A percentile compares a stretch with the other conserved stretches of the same genome.
Evolutionary conservation across 768 basidiomycete species (phyloP).

Genomic region (Leucogyrophana mollusca): DNA sequence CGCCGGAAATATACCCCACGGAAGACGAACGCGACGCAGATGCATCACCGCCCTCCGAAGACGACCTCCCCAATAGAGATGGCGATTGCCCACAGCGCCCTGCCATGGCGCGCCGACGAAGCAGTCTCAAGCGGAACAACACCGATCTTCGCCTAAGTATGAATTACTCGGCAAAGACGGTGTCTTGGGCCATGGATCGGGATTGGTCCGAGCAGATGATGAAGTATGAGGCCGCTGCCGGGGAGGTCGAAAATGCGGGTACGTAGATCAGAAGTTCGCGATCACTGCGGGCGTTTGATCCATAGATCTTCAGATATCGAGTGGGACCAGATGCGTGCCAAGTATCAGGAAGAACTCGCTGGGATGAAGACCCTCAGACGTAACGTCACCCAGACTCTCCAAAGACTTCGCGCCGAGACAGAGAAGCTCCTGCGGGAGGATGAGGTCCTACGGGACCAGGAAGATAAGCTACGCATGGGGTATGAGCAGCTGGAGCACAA

Average conservation of each 20-base stretch:
- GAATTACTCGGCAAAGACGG: conserved; percentile 57
- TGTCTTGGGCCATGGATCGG: conserved; percentile 74
- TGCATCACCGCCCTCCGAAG: conserved; percentile 29
- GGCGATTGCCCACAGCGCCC: conserved; percentile 23
- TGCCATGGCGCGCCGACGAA: conserved; percentile 48
- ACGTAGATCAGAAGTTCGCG: conserved; percentile 10
- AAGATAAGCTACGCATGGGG: conserved; percentile 35
- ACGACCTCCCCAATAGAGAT: conserved; percentile 29
- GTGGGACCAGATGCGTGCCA: conserved; percentile 55
- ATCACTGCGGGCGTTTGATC: neutral
- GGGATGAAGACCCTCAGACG: conserved; percentile 56
- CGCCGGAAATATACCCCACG: conserved; percentile 8
- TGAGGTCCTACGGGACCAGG: conserved; percentile 38
- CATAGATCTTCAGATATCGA: conserved; percentile 44
- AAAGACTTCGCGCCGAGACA: conserved; percentile 36
- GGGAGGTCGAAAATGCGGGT: conserved; percentile 41
- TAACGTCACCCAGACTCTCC: conserved; percentile 44
- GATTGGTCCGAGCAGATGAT: conserved; percentile 58
- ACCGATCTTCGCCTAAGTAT: conserved; percentile 44
- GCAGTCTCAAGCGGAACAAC: conserved; percentile 62
- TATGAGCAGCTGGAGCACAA: conserved; percentile 40
- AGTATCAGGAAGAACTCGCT: conserved; percentile 61
- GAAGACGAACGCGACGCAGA: conserved; percentile 17
- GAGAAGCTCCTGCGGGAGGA: conserved; percentile 42
- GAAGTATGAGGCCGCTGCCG: conserved; percentile 41